phyloP scores from a whole-genome alignment of 2,329 filamentous ascomycete genomes.

The Talaromyces sp. region DNA sequence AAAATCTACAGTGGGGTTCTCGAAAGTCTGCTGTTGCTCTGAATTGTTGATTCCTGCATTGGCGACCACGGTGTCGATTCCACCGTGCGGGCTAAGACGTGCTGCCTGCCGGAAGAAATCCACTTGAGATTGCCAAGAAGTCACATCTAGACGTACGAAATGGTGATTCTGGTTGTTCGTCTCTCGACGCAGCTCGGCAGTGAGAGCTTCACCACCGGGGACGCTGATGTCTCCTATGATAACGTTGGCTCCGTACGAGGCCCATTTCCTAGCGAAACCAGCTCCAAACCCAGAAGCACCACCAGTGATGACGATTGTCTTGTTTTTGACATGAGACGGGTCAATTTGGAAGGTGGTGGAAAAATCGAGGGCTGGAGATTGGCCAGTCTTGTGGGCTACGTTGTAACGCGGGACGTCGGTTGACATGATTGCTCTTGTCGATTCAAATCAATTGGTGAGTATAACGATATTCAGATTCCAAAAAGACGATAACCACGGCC shows the following conservation, averaged over 20 bases:
- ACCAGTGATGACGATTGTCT: conserved; percentile 59
- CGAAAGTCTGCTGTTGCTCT: conserved; percentile 34
- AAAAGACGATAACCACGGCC: neutral
- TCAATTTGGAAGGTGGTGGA: conserved; percentile 4
- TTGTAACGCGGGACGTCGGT: neutral
- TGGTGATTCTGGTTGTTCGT: conserved; percentile 57
- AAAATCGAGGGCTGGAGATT: conserved; percentile 1
- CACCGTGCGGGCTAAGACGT: conserved; percentile 47
- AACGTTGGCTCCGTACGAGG: conserved; percentile 52
- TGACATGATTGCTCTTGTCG: neutral
- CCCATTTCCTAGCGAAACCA: conserved; percentile 50
- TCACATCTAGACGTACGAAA: conserved; percentile 51
- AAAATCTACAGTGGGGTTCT: conserved; percentile 34
- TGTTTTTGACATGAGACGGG: conserved; percentile 23
- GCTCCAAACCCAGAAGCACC: conserved; percentile 58
- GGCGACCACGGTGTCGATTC: conserved; percentile 59
- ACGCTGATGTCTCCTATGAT: conserved; percentile 60
- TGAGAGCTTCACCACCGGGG: conserved; percentile 48
- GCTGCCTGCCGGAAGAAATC: conserved; percentile 56
- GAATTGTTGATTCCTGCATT: conserved; percentile 57
- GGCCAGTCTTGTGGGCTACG: neutral
- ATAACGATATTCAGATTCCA: neutral
- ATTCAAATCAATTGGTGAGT: neutral
- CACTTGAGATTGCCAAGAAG: conserved; percentile 59
- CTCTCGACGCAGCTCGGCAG: conserved; percentile 50